These are phyloP conservation scores for Epichloe baconii DNA, from an alignment of 2,329 filamentous ascomycete genomes.

Conservation along the genomic window DNA sequence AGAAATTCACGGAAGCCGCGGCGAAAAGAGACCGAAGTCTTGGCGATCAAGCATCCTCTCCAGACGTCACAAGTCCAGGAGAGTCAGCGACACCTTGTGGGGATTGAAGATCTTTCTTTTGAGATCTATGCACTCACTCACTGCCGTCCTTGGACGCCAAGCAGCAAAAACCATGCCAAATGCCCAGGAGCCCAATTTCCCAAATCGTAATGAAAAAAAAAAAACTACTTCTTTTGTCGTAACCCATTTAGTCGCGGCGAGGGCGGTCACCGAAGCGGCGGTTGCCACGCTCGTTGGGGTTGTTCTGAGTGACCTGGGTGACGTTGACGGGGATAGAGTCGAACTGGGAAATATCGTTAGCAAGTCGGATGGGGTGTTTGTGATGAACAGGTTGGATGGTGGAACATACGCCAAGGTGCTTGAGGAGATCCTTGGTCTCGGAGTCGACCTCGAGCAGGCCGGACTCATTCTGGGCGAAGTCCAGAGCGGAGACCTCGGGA, in stretches of 20 bases:
- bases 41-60: constrained; percentile 93
- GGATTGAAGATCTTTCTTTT: constrained; percentile 44
- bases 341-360: constrained; percentile 50
- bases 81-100: constrained; percentile 86
- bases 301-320: constrained; percentile 76
- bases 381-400: neutral
- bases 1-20: neutral
- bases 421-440: constrained; percentile 98
- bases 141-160: constrained; percentile 45
- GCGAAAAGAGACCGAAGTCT: constrained; percentile 4
- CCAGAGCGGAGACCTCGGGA: constrained; percentile 94
- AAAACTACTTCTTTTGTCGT: neutral
- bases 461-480: constrained; percentile 90
- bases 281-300: constrained; percentile 64
- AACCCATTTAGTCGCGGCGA: constrained; percentile 18
- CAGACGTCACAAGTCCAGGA: constrained; percentile 28
- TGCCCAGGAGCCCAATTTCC: constrained; percentile 28
- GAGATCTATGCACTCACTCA: constrained; percentile 46
- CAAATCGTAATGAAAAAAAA: constrained; percentile 10
- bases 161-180: constrained; percentile 30
- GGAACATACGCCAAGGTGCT: constrained; percentile 88
- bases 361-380: neutral
- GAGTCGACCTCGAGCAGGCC: constrained; percentile 89
- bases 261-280: constrained; percentile 62
- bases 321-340: constrained; percentile 97